Evolutionary conservation across 257 asterid species (phyloP).

Genomic region (Solanum raphanifolium): DNA sequence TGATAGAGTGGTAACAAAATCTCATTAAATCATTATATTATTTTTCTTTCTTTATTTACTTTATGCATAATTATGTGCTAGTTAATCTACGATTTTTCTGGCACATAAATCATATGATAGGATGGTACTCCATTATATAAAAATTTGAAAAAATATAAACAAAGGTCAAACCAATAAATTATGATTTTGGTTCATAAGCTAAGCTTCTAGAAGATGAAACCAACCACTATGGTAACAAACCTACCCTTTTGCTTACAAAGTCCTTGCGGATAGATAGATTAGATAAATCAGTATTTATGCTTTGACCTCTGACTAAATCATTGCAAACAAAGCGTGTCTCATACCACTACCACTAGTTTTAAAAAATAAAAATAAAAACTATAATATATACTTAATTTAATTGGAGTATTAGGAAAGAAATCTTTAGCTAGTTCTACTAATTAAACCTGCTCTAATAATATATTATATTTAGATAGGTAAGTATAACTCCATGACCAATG

Average conservation of each 20-base stretch:
- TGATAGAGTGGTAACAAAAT: too few species aligned
- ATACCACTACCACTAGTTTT: neutral
- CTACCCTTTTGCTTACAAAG: conserved; percentile 19
- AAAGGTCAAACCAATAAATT: neutral
- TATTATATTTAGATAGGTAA: neutral
- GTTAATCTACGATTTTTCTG: neutral
- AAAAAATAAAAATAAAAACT: neutral
- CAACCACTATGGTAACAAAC: conserved; percentile 6
- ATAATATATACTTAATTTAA: neutral
- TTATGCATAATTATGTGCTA: neutral
- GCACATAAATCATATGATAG: neutral
- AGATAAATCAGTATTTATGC: neutral
- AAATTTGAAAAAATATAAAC: neutral
- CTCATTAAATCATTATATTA: too few species aligned
- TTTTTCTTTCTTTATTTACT: too few species aligned
- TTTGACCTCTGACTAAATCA: conserved; percentile 26
- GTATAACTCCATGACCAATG: neutral
- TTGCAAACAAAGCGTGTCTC: conserved; percentile 9
- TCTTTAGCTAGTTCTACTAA: neutral
- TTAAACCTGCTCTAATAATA: neutral
- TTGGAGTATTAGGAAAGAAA: neutral
- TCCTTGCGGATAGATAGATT: neutral
- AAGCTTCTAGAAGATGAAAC: conserved; percentile 24
- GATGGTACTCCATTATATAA: neutral
- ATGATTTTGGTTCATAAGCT: neutral